Evolutionary conservation across 2,329 filamentous ascomycete genomes (phyloP).

Genomic region (Cyphellophora europaea): DNA sequence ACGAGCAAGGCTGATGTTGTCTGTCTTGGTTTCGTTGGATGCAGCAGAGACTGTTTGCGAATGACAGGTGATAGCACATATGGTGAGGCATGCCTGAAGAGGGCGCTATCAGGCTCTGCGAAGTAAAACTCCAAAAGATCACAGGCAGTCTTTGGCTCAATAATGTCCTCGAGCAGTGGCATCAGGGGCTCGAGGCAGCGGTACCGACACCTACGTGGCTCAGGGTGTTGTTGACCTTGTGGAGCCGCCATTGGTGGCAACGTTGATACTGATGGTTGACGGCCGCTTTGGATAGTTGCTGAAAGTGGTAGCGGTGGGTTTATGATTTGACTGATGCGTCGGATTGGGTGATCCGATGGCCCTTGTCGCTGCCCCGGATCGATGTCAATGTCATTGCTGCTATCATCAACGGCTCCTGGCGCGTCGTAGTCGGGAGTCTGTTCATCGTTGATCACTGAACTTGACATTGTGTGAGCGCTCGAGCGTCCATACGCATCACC

Average conservation of each 20-base stretch:
- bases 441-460: no score
- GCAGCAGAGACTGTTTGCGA: conserved; percentile 34
- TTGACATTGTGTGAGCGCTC: no score
- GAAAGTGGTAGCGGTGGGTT: not conserved
- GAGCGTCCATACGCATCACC: no score
- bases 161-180: conserved; percentile 29
- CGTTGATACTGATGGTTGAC: no score
- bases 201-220: conserved; percentile 23
- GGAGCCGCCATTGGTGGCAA: not conserved
- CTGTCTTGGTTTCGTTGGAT: conserved; percentile 29
- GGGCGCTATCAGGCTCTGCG: conserved; percentile 33
- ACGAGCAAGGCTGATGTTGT: conserved; percentile 36
- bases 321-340: not conserved
- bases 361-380: no score
- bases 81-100: conserved; percentile 35
- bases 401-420: no score
- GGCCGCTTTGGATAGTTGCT: no score
- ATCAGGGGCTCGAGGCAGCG: conserved; percentile 33
- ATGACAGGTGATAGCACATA: conserved; percentile 40
- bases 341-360: not conserved
- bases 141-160: conserved; percentile 30
- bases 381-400: no score
- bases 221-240: not conserved
- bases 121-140: conserved; percentile 41
- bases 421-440: no score